These are phyloP conservation scores for Daedalea quercina DNA, from an alignment of 768 basidiomycete species.

Conservation along the genomic window DNA sequence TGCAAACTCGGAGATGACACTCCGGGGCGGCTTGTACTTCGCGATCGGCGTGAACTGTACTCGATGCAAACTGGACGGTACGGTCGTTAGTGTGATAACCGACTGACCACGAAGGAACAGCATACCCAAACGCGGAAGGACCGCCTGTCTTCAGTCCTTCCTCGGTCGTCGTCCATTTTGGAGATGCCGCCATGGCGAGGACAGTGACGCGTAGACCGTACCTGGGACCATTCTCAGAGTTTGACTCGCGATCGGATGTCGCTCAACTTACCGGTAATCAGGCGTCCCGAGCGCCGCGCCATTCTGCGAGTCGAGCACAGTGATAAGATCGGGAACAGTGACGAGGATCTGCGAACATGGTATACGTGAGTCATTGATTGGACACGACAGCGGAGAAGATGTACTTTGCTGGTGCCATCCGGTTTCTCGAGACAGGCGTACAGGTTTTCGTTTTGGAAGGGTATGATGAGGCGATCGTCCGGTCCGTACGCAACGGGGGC, in stretches of 20 bases:
- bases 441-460: slow-evolving; percentile 60
- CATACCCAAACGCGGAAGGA: slow-evolving; percentile 45
- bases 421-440: slow-evolving; percentile 32
- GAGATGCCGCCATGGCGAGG: slow-evolving; percentile 37
- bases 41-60: slow-evolving; percentile 14
- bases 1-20: slow-evolving; percentile 12
- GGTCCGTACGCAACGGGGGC: slow-evolving; percentile 3
- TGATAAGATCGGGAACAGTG: slow-evolving; percentile 60
- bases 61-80: slow-evolving; percentile 7
- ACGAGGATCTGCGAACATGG: slow-evolving; percentile 35
- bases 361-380: slow-evolving; percentile 3
- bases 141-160: slow-evolving; percentile 46
- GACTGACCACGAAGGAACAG: not conserved
- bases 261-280: slow-evolving; percentile 31
- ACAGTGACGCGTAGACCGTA: slow-evolving; percentile 56
- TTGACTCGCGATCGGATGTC: not conserved
- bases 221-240: not conserved
- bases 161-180: slow-evolving; percentile 46
- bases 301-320: slow-evolving; percentile 54
- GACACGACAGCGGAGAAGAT: not conserved
- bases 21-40: slow-evolving; percentile 12
- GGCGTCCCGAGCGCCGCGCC: slow-evolving; percentile 58
- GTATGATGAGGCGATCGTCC: slow-evolving; percentile 35
- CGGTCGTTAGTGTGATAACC: not conserved
- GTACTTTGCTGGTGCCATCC: slow-evolving; percentile 25